phyloP scores from a whole-genome alignment of 495 filamentous ascomycete species.

The Aspergillus kassunensis region DNA sequence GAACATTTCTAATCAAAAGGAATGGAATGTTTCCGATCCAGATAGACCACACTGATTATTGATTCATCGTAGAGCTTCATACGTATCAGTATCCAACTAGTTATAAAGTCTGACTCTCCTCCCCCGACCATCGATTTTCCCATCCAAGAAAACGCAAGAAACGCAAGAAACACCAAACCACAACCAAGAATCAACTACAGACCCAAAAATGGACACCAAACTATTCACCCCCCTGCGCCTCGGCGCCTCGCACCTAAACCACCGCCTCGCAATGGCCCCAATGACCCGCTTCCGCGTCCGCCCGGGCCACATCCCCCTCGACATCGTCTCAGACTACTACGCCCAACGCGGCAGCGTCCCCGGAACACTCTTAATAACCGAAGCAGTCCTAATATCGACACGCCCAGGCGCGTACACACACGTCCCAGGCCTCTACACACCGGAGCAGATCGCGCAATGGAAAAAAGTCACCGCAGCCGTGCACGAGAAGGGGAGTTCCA shows the following conservation, averaged over 20 bases:
- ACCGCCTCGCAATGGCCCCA: constrained; percentile 50
- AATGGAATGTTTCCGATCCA: too few species aligned
- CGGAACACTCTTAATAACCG: constrained; percentile 50
- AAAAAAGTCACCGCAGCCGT: constrained; percentile 48
- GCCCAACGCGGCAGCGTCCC: constrained; percentile 45
- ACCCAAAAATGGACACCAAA: not conserved
- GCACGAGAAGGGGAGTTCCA: constrained; percentile 46
- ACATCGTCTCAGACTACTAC: constrained; percentile 49
- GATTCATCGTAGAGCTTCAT: too few species aligned
- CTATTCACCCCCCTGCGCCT: constrained; percentile 52
- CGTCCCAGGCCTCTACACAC: constrained; percentile 59
- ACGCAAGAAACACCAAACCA: not conserved
- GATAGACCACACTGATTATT: not conserved
- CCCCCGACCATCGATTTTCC: too few species aligned
- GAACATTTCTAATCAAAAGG: too few species aligned
- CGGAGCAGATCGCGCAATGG: constrained; percentile 53
- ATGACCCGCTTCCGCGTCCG: constrained; percentile 46
- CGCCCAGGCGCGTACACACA: constrained; percentile 45
- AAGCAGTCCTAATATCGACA: constrained; percentile 61
- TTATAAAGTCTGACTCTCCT: too few species aligned
- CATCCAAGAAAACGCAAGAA: too few species aligned
- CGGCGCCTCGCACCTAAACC: constrained; percentile 36
- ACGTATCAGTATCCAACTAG: too few species aligned
- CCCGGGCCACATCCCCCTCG: constrained; percentile 31
- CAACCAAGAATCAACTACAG: not conserved